Base-by-base conservation (phyloP, 2,329 filamentous ascomycete species). In the Paraphaeosphaeria sporulosa region DNA sequence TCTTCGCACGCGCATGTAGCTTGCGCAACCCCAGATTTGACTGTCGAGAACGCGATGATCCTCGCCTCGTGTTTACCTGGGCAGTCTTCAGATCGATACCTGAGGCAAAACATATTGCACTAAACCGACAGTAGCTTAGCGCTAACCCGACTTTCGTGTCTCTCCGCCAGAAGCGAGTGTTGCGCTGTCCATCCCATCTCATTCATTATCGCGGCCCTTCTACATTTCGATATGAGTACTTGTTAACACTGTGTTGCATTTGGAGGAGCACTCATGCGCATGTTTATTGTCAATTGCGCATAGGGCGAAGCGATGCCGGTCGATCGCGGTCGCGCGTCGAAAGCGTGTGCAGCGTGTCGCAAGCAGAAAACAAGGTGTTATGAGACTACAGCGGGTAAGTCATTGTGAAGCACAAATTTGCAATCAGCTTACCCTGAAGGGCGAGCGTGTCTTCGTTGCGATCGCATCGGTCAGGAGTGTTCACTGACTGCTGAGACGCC, bases 361-460 rank as follows among this genome's bases (percentile, higher is more conserved):
- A 80, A 78, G 62, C 75, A 78, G 36, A 80, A 81, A 66, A 80
- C 78, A n/a, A 67, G 78, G 59, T 80, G 78, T 55, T 80, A 80
- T 60, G 74, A 76, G 57, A 72, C 77, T 3, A 64, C 67, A 12
- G 60, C 60, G 46, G 61, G 74, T 52, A 17, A 52, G 50, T 42
- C 19, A 19, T n/a, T 13, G 2, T 9, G 17, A 6, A 12, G 4
- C 17, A 19, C 3, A 34, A n/a, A 51, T 23, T 21, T 2, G 30
- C 19, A 27, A 23, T 27, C 7, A 15, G 23, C 21, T 12, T 42
- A 42, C 50, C 30, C 5, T 21, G 13, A 42, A 52, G 50, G 50
- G 17, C 69, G 70, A 52, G 62, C 71, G 19, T 81, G 79, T 62
- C 64, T 80, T 9, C 70, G 79, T 38, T 81, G 79, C 59, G 72